Base-by-base conservation (phyloP, 2,329 filamentous ascomycete genomes). In the Cryphonectria radicalis region DNA sequence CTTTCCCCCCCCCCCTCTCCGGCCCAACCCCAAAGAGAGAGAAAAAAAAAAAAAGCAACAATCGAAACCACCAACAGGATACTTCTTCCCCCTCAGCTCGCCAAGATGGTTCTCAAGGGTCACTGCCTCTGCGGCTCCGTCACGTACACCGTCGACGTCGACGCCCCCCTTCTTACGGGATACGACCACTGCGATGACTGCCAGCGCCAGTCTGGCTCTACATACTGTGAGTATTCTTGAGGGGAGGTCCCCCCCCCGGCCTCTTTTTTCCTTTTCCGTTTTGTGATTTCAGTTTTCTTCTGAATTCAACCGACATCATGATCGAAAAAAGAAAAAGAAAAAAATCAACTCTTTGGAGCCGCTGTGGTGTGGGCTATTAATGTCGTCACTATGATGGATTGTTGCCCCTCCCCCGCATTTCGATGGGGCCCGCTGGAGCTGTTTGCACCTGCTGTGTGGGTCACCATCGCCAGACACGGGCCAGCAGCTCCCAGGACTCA, bases 111-210 rank as follows among this genome's bases (percentile, higher is more conserved):
- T 87, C 85, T 92, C 79, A 85, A 86, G 69, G 90, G 90, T 80
- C 90, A 92, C 86, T 92, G 90, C 80, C 89, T 92, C 74, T 92
- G 90, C 86, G 90, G 90, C 79, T 86, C 88, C 77, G 88, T 92
- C 81, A 92, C 90, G 78, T 94, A 93, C 86, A 86, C 86, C 78
- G 83, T 81, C 66, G 84, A 86, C 79, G 80, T 86, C 72, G 86
- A 87, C 37, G 82, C 80, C 65, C 86, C 86, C 68, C 77, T 87
- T 69, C 60, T 87, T 79, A 88, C 87, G 67, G 90, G 87, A 74
- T 92, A 92, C 79, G 91, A 92, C 78, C 90, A 92, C 84, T 92
- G 90, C 77, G 90, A 92, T 78, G 90, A 92, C 81, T 92, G 90
- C 85, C 90, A 92, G 82, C 89, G 90, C 77, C 90, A 92, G 82